Base-by-base conservation (phyloP, 352 stramenopile species). In the Phytophthora palmivora region DNA sequence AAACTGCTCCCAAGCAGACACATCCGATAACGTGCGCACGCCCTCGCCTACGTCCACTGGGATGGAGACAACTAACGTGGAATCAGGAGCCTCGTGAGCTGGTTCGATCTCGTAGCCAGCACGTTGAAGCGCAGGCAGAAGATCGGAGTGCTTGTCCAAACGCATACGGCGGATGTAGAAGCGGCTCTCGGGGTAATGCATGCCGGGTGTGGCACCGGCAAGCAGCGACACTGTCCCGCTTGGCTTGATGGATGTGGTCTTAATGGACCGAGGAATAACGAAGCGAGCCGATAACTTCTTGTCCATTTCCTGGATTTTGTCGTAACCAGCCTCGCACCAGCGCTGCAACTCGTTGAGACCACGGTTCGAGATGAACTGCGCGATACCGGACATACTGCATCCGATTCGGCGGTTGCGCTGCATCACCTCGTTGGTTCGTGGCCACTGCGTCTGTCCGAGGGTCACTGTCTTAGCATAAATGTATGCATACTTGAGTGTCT, bases 401-500 rank as follows among this genome's bases (percentile, higher is more conserved):
- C 94, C 94, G 41, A 98, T 96, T 26, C 94, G 84, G 38, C 94
- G 84, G 63, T 98, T 98, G 15, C 94, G 78, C 15, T 95, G 74
- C 88, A 98, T 97, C 34, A 98, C 91, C 34, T 78, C 66, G 65
- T 98, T 98, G 11, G 92, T 98, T 42, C 90, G 71, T 14, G 88
- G 72, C 94, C 94, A 98, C 48, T 97, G 92, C 3, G 91, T 98
- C 11, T 80, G 74, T 1, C 91, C 92, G 9, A 98, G 77, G 6
- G 92, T 98, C n/a, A 98, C 94, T 1, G 91, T 97, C 77, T 98
- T 98, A 6, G 92, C 93, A 67, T 98, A 98, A 64, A 97, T 67
- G 63, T 91, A 97, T 6, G 91, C 91, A 61, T 79, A 92, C 33
- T 87, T 81, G 5, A 97, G 77, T 19, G 93, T 98, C 59, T 89